Base-by-base conservation (phyloP, 768 basidiomycete genomes). In the Kwoniella bestiolae region DNA sequence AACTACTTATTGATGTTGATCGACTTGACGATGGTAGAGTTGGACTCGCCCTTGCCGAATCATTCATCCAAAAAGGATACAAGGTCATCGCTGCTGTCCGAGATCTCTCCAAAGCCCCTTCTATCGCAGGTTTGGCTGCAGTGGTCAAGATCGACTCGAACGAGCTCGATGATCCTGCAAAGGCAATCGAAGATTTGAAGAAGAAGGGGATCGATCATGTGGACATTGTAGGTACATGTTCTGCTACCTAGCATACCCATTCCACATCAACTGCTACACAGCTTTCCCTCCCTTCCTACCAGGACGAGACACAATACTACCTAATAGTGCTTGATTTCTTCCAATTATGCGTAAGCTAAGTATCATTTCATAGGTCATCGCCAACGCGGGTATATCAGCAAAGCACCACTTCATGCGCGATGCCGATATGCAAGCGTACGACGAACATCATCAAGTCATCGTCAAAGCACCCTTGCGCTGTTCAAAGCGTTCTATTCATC, bases 71-170 rank as follows among this genome's bases (percentile, higher is more conserved):
- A 28, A 60, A 41, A 51, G 57, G 65, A 5, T 66, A 60, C 32
- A 38, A 51, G 34, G 65, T 66, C 25, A 66, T 66, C n/a, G 65
- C 65, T 6, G 65, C 65, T 32, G 65, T 66, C 6, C 47, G 65
- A 41, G 51, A 66, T 26, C 25, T 44, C 5, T 41, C 57, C 11
- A 64, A 56, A 50, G 53, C 53, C 31, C 52, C 52, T 32, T 35
- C 35, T 18, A 50, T 52, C 3, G 50, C 25, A 31, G 58, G 50
- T 3, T 28, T 50, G 34, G 32, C 51, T 11, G 26, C 12, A 14
- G 52, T 47, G 14, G 63, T 65, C 34, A 66, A 66, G 41, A 46
- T 66, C 16, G 65, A 66, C 29, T 29, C 58, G 23, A 56, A 47
- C 18, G 21, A 12, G 7, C 4, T 38, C 9, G 32, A 31, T 21